Percentiles rank a stretch among this genome's conserved stretches.
Evolutionary conservation across 495 filamentous ascomycete species (phyloP).

Genomic region (Penicillium alfredii): DNA sequence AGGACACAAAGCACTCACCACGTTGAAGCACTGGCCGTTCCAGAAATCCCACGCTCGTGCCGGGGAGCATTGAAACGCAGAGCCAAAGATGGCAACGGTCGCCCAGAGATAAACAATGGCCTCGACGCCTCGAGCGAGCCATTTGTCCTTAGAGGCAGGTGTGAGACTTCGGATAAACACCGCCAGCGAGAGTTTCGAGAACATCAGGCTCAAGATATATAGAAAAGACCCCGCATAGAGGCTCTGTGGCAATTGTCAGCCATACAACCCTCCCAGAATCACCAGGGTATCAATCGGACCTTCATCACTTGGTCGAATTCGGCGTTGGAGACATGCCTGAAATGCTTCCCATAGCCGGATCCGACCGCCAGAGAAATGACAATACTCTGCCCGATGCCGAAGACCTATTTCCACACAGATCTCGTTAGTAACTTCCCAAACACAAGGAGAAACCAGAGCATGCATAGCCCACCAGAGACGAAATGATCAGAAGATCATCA

Average conservation of each 20-base stretch:
- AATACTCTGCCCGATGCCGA: conserved; percentile 19
- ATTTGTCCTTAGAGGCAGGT: conserved; percentile 12
- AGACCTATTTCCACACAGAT: conserved; percentile 14
- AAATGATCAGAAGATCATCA: conserved; percentile 15
- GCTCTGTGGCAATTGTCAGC: conserved; percentile 9
- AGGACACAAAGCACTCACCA: conserved; percentile 13
- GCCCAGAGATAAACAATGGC: conserved; percentile 11
- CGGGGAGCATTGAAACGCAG: conserved; percentile 22
- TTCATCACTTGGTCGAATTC: conserved; percentile 24
- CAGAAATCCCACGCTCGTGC: conserved; percentile 22
- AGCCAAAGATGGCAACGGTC: conserved; percentile 15
- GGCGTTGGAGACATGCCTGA: conserved; percentile 6
- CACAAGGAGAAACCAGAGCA: too few species aligned
- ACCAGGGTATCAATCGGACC: too few species aligned
- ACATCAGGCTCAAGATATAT: conserved; percentile 19
- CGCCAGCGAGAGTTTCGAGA: conserved; percentile 25
- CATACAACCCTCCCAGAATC: too few species aligned
- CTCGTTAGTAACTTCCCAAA: too few species aligned
- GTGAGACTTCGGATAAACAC: conserved; percentile 22
- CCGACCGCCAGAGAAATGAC: conserved; percentile 21
- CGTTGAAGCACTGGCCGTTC: conserved; percentile 19
- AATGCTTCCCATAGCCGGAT: conserved; percentile 26
- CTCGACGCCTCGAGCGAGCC: conserved; percentile 14
- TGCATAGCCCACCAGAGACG: conserved; percentile 18
- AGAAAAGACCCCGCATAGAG: conserved; percentile 22